Percentiles rank a stretch among this genome's conserved stretches.
Conservation (phyloP, 306 rosid genomes). For the Corylus avellana region DNA sequence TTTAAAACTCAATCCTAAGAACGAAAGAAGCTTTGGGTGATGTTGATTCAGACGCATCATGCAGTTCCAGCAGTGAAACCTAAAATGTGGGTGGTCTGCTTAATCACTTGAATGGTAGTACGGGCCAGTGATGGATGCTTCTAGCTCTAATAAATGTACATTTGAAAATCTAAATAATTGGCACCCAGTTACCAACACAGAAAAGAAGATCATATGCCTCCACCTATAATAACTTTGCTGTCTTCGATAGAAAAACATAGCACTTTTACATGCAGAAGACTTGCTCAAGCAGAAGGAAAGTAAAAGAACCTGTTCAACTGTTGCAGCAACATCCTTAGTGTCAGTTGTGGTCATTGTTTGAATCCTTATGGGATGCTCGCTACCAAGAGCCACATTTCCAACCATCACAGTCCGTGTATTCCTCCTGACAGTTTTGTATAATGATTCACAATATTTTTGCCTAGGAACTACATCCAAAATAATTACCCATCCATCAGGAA, state of each 20-base stretch:
- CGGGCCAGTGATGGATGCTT: not conserved
- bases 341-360: conserved; percentile 99
- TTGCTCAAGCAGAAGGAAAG: conserved; percentile 20
- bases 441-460: conserved; percentile 87
- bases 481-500: conserved; percentile 32
- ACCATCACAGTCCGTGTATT: conserved; percentile 93
- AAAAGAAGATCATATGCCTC: not conserved
- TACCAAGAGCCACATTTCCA: conserved; percentile 83
- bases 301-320: conserved; percentile 83
- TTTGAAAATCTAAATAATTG: not conserved
- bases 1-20: not conserved
- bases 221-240: not conserved
- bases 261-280: not conserved
- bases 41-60: not conserved
- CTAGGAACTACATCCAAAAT: conserved; percentile 72
- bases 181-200: not conserved
- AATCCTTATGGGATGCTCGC: conserved; percentile 94
- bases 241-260: not conserved
- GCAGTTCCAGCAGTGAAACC: not conserved
- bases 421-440: conserved; percentile 83
- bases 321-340: conserved; percentile 88
- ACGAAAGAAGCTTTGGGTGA: not conserved
- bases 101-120: not conserved
- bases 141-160: not conserved
- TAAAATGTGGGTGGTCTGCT: not conserved